Evolutionary conservation across 441 rosid genomes (phyloP), one percentile per base, ranked within the genome.

Genomic region (Adansonia rubrostipa): DNA sequence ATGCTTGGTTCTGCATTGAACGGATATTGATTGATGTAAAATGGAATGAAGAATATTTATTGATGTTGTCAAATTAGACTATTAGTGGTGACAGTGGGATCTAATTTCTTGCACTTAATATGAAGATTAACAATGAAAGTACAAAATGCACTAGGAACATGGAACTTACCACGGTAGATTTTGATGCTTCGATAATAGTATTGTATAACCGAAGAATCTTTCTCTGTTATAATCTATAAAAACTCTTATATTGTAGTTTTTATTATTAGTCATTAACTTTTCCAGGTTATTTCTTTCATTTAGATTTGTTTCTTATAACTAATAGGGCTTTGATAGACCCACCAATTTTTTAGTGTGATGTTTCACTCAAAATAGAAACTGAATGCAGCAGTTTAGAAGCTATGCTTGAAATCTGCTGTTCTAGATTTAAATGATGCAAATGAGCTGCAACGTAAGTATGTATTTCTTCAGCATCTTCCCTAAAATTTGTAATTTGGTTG

Each of bases 101-200:
- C 36, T 62, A 61, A 74, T 1, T 36, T 60, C 48, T 57, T 50
- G 20, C 40, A 13, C 56, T 45, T 44, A 20, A 44, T 45, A 44
- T 60, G n/a, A 74, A 45, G 56, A 44, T 19, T 50, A 15, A 50
- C 15, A 58, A 17, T 60, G 40, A 7, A 40, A 58, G 54, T 42
- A 20, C 42, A 24, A 42, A 60, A 17, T 57, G 36, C 77, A 10
- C 13, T 19, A 40, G 77, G 66, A 74, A 71, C 24, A 28, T 51
- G 19, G 56, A 70, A 70, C 42, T 70, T 44, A 17, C 19, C 8
- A 9, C 1, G 8, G 33, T 45, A 67, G 8, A 1, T 11, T 61
- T 61, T 11, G 14, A 3, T 28, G 2, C 40, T 9, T 36, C 0
- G 15, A 10, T 10, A 33, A 28, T 67, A 44, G 28, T 67, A 19